Percentiles rank a stretch among this genome's conserved stretches.
Evolutionary conservation across 129 eudicot genomes (phyloP).

Genomic region (Saussurea involucrata): DNA sequence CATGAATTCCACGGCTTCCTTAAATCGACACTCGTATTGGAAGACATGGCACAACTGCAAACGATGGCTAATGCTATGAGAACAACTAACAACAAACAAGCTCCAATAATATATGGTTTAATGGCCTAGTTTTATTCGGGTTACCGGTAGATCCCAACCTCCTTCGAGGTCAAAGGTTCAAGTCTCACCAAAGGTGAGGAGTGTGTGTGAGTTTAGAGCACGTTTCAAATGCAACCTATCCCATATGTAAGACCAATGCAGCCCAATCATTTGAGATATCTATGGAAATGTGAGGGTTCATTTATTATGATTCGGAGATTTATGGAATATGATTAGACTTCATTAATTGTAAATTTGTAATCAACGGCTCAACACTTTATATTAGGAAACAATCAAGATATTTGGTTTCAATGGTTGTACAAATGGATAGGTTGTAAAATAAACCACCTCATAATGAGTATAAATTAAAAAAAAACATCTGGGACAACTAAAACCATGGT

Average conservation of each 20-base stretch:
- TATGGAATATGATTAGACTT: no score
- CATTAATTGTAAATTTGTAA: no score
- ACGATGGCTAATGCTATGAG: neutral
- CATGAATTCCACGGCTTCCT: conserved; percentile 87
- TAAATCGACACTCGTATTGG: conserved; percentile 78
- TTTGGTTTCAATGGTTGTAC: no score
- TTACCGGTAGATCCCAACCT: neutral
- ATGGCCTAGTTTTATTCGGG: neutral
- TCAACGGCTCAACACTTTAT: no score
- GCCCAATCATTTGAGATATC: no score
- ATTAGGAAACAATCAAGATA: no score
- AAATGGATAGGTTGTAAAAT: no score
- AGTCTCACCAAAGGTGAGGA: neutral
- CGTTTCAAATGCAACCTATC: no score
- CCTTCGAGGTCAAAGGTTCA: neutral
- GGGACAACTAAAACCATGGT: neutral
- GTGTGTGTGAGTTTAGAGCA: neutral
- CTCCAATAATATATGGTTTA: neutral
- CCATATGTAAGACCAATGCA: no score
- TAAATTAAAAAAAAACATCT: neutral
- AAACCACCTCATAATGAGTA: no score
- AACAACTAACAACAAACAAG: neutral
- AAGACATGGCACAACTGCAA: conserved; percentile 84
- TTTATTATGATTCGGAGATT: no score
- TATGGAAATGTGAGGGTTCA: no score